A percentile compares a stretch with the other conserved stretches of the same genome.
Conservation (phyloP, 208 protist species). For the Trypanosoma scelopori region DNA sequence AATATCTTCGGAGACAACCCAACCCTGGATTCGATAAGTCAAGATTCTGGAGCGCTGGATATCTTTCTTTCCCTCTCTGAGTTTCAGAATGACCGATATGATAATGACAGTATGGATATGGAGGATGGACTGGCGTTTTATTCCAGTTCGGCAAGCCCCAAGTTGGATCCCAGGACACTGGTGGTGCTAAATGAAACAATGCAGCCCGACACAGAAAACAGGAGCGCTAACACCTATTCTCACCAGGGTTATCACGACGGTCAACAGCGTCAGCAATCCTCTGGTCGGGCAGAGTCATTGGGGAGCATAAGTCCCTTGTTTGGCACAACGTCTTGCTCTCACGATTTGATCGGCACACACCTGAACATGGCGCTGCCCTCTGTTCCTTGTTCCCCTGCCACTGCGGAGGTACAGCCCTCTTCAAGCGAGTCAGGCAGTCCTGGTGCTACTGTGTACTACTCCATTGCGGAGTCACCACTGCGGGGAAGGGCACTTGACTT, state of each 20-base stretch:
- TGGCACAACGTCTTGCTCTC: not conserved
- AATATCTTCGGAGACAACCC: constrained; percentile 1
- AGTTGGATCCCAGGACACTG: constrained; percentile 14
- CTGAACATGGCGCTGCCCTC: not conserved
- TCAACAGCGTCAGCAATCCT: not conserved
- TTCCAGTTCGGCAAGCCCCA: not conserved
- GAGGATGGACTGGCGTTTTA: not conserved
- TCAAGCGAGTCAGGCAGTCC: constrained; percentile 5
- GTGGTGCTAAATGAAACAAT: constrained; percentile 5
- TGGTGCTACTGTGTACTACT: constrained; percentile 50
- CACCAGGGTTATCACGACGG: constrained; percentile 1
- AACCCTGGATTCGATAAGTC: constrained; percentile 4
- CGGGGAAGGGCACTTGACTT: constrained; percentile 51
- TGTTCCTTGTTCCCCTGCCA: constrained; percentile 1
- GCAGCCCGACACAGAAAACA: constrained; percentile 4
- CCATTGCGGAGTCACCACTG: constrained; percentile 38
- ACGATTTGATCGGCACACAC: constrained; percentile 5
- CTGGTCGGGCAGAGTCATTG: not conserved
- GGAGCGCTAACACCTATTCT: not conserved
- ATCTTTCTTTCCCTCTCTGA: not conserved
- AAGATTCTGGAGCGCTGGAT: not conserved
- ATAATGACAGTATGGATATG: not conserved
- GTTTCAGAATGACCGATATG: not conserved
- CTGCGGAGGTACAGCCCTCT: not conserved
- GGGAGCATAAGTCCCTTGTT: constrained; percentile 12